Evolutionary conservation across 1,139 yeast species (phyloP).

Genomic region (Sporopachydermia cereana): DNA sequence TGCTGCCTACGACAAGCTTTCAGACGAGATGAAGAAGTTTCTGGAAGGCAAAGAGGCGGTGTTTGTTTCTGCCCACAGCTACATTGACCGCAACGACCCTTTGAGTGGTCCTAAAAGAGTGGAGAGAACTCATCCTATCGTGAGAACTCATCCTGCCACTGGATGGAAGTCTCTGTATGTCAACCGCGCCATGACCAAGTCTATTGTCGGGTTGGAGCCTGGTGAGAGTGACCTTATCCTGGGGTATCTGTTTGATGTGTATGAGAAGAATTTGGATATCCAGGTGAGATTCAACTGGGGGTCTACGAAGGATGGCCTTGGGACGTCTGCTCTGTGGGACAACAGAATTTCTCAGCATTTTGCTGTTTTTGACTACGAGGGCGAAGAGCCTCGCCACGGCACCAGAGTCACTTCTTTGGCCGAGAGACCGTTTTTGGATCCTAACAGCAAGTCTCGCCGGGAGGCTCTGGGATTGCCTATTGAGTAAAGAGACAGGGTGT

Average conservation of each 20-base stretch:
- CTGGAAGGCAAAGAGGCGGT: constrained; percentile 39
- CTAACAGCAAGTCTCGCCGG: constrained; percentile 41
- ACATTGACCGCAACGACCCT: constrained; percentile 31
- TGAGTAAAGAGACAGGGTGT: not conserved
- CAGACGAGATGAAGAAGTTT: constrained; percentile 36
- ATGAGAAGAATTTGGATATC: constrained; percentile 35
- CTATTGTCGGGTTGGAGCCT: constrained; percentile 35
- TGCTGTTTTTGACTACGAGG: constrained; percentile 41
- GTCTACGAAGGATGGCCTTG: constrained; percentile 32
- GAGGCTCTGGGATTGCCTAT: constrained; percentile 35
- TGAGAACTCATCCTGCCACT: constrained; percentile 43
- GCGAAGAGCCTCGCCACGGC: constrained; percentile 38
- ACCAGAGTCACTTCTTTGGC: constrained; percentile 49
- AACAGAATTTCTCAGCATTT: constrained; percentile 40
- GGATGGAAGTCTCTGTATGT: constrained; percentile 41
- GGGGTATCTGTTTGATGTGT: constrained; percentile 30
- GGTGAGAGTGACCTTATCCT: constrained; percentile 29
- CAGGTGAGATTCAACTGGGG: constrained; percentile 49
- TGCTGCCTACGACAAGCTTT: constrained; percentile 39
- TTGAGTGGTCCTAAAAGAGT: constrained; percentile 30
- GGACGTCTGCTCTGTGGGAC: constrained; percentile 49
- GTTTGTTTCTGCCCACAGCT: constrained; percentile 32
- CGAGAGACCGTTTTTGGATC: constrained; percentile 41
- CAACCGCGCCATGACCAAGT: constrained; percentile 31
- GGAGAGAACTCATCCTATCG: constrained; percentile 35